Evolutionary conservation across 2,329 filamentous ascomycete genomes (phyloP), one percentile per base, ranked within the genome.

Genomic region (Beauveria bassiana): DNA sequence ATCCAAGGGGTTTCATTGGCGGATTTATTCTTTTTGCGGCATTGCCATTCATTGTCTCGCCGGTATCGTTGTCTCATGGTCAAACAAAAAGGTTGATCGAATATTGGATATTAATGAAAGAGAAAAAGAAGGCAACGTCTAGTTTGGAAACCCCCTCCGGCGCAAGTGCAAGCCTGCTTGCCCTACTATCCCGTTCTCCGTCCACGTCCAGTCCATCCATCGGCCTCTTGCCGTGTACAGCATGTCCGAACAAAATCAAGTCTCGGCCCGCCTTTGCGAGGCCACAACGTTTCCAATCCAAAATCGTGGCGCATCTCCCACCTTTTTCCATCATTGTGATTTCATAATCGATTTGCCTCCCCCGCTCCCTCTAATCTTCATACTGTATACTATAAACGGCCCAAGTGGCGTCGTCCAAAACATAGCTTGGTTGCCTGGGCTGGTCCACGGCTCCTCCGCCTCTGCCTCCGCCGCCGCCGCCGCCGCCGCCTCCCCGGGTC

Each of bases 401-500:
- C 12, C 54, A 47, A 47, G 54, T 57, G 54, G 54, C 54, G 54
- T 38, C 50, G 51, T 52, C 50, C 50, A 31, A 28, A 55, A 45
- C 31, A 55, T 38, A 20, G 42, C 28, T 12, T 57, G 54, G 42
- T 26, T 54, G 24, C 26, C 18, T 22, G 6, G 18, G 18, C 43
- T 45, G 52, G 52, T 16, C 52, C 52, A 43, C 38, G 52, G 52
- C 52, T 20, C 24, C 53, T 42, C 42, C 54, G 43, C 42, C 51
- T 34, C 5, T 8, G 16, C 51, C 34, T 14, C 14, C 20, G 24
- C 26, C 20, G 28, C 14, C 50, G 51, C 9, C 51, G 51, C 10
- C 51, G 34, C 31, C 31, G 12, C 24, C 54, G 54, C 54, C 54
- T 57, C 40, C 42, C 55, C 55, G 55, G 55, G 20, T 22, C 43